Evolutionary conservation across 345 rosid genomes (phyloP).

Genomic region (Eucalyptus pauciflora): DNA sequence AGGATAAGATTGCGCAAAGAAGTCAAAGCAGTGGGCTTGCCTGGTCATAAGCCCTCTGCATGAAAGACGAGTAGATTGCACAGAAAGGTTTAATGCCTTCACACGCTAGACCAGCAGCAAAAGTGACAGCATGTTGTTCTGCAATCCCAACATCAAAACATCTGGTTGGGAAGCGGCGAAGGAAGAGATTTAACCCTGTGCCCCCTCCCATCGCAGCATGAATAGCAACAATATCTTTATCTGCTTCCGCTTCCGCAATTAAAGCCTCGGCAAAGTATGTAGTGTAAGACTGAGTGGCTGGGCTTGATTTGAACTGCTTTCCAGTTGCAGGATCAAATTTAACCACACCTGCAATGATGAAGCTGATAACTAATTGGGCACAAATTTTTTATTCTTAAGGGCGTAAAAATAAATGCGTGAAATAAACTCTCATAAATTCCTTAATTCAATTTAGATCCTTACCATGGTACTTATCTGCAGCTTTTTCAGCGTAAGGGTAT

Average conservation of each 20-base stretch:
- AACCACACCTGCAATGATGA: constrained; percentile 53
- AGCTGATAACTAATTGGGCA: background rate
- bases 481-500: constrained; percentile 94
- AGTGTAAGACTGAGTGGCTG: constrained; percentile 64
- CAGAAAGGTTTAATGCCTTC: constrained; percentile 96
- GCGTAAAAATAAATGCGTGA: background rate
- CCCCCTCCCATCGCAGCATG: constrained; percentile 99
- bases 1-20: background rate
- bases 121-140: constrained; percentile 96
- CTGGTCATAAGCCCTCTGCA: constrained; percentile 99
- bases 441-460: background rate
- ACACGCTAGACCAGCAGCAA: constrained; percentile 96
- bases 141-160: constrained; percentile 98
- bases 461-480: constrained; percentile 97
- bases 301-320: constrained; percentile 75
- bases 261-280: constrained; percentile 93
- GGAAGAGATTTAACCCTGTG: constrained; percentile 82
- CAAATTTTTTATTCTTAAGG: background rate
- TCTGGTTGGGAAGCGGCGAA: constrained; percentile 71
- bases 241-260: constrained; percentile 85
- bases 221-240: constrained; percentile 78
- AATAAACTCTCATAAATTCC: background rate
- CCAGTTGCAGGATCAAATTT: constrained; percentile 96
- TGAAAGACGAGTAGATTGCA: constrained; percentile 86
- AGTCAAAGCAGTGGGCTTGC: constrained; percentile 18